Conservation (phyloP, 2,329 filamentous ascomycete genomes). For the Nigrospora osmanthi region DNA sequence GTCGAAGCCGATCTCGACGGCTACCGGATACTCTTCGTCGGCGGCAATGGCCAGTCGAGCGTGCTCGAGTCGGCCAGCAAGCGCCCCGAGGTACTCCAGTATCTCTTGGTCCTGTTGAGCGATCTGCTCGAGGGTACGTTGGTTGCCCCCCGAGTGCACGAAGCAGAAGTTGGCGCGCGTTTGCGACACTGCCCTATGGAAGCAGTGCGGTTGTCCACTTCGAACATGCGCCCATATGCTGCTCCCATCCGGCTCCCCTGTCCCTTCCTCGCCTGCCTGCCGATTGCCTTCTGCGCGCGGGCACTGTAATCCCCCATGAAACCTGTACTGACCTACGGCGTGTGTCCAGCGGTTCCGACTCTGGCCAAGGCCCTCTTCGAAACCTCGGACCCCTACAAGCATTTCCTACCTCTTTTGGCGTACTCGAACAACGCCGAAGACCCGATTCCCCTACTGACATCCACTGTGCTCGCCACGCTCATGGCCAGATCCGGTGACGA, state of each 20-base stretch:
- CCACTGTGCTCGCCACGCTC: slow-evolving; percentile 75
- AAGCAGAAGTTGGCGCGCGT: too few relatives aligned
- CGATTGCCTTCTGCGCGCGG: too few relatives aligned
- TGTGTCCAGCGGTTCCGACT: slow-evolving; percentile 61
- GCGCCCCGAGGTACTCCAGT: slow-evolving; percentile 86
- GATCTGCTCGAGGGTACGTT: slow-evolving; percentile 77
- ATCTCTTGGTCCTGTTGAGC: slow-evolving; percentile 81
- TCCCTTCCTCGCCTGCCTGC: too few relatives aligned
- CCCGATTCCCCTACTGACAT: slow-evolving; percentile 81
- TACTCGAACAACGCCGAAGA: slow-evolving; percentile 71
- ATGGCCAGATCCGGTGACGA: slow-evolving; percentile 61
- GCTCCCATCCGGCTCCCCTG: too few relatives aligned
- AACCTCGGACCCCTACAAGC: slow-evolving; percentile 70
- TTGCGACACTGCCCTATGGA: too few relatives aligned
- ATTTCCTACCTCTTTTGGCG: slow-evolving; percentile 74
- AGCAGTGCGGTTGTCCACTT: too few relatives aligned
- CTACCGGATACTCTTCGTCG: slow-evolving; percentile 75
- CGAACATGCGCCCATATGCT: too few relatives aligned
- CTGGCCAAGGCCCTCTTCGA: slow-evolving; percentile 71
- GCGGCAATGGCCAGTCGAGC: slow-evolving; percentile 58
- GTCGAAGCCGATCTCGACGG: slow-evolving; percentile 74
- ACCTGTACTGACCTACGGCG: slow-evolving; percentile 4
- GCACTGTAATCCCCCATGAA: background rate
- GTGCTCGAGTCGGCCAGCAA: slow-evolving; percentile 81
- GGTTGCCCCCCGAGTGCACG: too few relatives aligned